Conservation (phyloP, 1,139 yeast species). For the Blastobotrys serpentis region DNA sequence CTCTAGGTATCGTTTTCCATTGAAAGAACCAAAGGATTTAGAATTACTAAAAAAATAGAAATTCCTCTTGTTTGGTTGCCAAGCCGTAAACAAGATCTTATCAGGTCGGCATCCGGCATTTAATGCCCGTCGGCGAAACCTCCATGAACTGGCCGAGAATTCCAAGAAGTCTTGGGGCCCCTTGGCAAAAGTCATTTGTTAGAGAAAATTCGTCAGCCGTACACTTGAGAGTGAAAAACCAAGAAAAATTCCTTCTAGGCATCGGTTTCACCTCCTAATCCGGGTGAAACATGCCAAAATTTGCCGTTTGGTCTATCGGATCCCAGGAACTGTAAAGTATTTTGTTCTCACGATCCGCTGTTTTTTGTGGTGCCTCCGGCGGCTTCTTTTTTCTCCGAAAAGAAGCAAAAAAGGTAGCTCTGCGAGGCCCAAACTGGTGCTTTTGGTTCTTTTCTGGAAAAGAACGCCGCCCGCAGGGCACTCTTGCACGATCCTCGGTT, state of each 20-base stretch:
- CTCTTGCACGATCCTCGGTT: too few species aligned
- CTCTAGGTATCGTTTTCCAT: too few species aligned
- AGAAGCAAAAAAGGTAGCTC: too few species aligned
- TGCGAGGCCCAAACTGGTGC: too few species aligned
- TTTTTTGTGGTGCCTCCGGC: too few species aligned
- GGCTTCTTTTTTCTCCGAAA: too few species aligned
- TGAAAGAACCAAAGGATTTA: too few species aligned
- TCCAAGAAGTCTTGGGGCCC: slow-evolving; percentile 2
- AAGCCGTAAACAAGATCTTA: too few species aligned
- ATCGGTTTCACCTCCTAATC: not conserved
- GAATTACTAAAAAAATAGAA: too few species aligned
- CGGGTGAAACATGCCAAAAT: not conserved
- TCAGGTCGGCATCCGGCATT: too few species aligned
- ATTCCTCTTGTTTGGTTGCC: too few species aligned
- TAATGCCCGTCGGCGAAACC: slow-evolving; percentile 5
- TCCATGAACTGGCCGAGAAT: not conserved
- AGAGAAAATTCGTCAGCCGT: slow-evolving; percentile 2
- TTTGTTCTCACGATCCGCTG: slow-evolving; percentile 1
- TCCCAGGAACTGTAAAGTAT: not conserved
- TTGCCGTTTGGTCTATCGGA: slow-evolving; percentile 3
- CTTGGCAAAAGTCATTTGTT: slow-evolving; percentile 4
- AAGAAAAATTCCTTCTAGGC: slow-evolving; percentile 1
- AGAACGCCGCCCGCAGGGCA: not conserved
- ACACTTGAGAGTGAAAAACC: not conserved
- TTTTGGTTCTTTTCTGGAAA: too few species aligned